Conservation (phyloP, 371 early-diverging fungal species). For the Blastocladiella emersonii region DNA sequence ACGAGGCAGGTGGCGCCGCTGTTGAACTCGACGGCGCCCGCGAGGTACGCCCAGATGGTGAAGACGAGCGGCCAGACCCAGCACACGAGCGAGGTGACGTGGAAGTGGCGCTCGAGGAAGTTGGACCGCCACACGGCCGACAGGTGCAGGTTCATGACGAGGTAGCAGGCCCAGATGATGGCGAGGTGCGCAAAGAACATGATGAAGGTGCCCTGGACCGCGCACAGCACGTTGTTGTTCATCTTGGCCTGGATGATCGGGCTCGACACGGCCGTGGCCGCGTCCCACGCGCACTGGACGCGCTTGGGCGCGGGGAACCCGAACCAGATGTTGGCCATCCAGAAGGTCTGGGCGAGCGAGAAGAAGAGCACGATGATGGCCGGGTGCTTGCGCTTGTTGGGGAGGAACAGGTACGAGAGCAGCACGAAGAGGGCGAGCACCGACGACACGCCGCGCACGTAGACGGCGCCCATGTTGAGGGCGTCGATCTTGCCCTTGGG, state of each 20-base stretch:
- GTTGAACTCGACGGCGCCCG: constrained; percentile 37
- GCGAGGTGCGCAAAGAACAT: constrained; percentile 40
- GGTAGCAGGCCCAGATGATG: constrained; percentile 41
- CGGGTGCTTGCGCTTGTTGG: constrained; percentile 48
- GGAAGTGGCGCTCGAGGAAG: constrained; percentile 37
- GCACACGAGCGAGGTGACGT: constrained; percentile 33
- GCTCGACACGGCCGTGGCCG: constrained; percentile 20
- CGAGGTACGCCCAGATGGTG: constrained; percentile 28
- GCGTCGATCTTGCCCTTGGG: constrained; percentile 9
- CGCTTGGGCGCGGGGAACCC: constrained; percentile 32
- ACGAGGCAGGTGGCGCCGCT: constrained; percentile 46
- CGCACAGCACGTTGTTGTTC: constrained; percentile 41
- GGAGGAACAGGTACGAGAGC: constrained; percentile 38
- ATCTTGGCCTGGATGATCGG: constrained; percentile 23
- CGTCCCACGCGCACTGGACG: constrained; percentile 29
- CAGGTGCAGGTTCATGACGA: constrained; percentile 48
- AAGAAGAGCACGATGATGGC: constrained; percentile 48
- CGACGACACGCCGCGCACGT: constrained; percentile 35
- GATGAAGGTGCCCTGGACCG: constrained; percentile 31
- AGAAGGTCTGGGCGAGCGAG: constrained; percentile 35
- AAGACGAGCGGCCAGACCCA: constrained; percentile 42
- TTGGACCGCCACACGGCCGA: constrained; percentile 50
- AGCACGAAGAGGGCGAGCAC: constrained; percentile 31
- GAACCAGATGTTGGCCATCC: constrained; percentile 36
- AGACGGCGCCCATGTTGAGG: constrained; percentile 7